A percentile compares a stretch with the other conserved stretches of the same genome.
Conservation (phyloP, 2,329 filamentous ascomycete genomes). For the Chrysoporthe austroafricana region DNA sequence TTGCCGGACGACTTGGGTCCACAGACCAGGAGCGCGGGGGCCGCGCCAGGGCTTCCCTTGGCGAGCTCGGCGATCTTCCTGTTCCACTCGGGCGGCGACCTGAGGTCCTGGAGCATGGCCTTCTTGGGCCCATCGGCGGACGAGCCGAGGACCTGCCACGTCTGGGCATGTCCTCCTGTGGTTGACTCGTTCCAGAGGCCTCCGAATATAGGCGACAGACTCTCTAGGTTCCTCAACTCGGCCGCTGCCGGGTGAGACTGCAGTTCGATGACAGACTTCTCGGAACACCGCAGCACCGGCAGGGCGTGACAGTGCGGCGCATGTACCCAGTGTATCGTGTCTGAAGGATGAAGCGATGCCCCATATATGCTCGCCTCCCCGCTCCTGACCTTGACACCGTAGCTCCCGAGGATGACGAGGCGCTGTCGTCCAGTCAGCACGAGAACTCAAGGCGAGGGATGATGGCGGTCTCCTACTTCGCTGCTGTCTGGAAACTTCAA, state of each 20-base stretch:
- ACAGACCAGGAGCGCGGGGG: slow-evolving; percentile 60
- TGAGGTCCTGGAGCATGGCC: slow-evolving; percentile 56
- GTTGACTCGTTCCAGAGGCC: slow-evolving; percentile 64
- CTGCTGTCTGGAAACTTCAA: slow-evolving; percentile 49
- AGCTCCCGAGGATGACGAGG: slow-evolving; percentile 69
- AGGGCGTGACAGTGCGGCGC: slow-evolving; percentile 72
- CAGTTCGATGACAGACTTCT: slow-evolving; percentile 58
- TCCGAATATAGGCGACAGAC: slow-evolving; percentile 67
- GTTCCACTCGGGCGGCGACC: slow-evolving; percentile 64
- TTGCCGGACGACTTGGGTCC: slow-evolving; percentile 77
- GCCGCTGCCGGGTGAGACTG: slow-evolving; percentile 54
- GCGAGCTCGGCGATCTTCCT: slow-evolving; percentile 56
- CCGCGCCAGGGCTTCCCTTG: slow-evolving; percentile 39
- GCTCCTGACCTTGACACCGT: slow-evolving; percentile 62
- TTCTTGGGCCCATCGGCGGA: slow-evolving; percentile 56
- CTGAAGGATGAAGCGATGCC: slow-evolving; percentile 58
- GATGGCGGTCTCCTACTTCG: slow-evolving; percentile 45
- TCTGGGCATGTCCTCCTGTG: slow-evolving; percentile 2
- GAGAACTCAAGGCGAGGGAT: not conserved
- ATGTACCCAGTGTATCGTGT: slow-evolving; percentile 59
- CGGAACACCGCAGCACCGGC: slow-evolving; percentile 63
- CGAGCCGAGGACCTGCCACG: slow-evolving; percentile 45
- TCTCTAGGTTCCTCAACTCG: slow-evolving; percentile 57
- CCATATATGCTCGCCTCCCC: slow-evolving; percentile 70
- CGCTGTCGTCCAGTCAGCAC: slow-evolving; percentile 48